A percentile compares a stretch with the other conserved stretches of the same genome.
phyloP scores from a whole-genome alignment of 495 filamentous ascomycete species.

The Penicillium tannophilum region DNA sequence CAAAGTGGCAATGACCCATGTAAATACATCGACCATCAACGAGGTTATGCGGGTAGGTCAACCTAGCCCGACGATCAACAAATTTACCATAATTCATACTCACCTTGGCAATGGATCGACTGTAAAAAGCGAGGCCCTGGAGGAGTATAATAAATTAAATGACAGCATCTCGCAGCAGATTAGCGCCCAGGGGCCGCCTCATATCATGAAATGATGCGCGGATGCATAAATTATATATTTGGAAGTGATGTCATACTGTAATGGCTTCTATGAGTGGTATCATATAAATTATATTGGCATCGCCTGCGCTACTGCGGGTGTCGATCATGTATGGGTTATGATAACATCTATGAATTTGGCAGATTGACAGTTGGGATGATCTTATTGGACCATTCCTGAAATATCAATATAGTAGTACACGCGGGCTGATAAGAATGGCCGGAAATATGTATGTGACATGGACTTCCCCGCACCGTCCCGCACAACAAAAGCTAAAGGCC shows the following conservation, averaged over 20 bases:
- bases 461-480: not conserved
- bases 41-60: not conserved
- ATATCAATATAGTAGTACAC: not conserved
- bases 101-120: not conserved
- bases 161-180: not conserved
- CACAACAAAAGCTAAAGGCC: not conserved
- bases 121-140: not conserved
- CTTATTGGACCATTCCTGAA: not conserved
- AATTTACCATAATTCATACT: not conserved
- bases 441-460: not conserved
- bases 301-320: too few relatives aligned
- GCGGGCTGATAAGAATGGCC: not conserved
- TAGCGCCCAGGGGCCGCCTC: not conserved
- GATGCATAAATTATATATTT: not conserved
- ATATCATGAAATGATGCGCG: not conserved
- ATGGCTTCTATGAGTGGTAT: not conserved
- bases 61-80: not conserved
- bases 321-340: too few relatives aligned
- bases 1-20: too few relatives aligned
- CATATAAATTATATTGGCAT: too few relatives aligned
- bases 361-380: not conserved
- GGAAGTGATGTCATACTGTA: not conserved
- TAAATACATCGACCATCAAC: too few relatives aligned
- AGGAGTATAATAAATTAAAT: not conserved
- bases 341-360: not conserved